Evolutionary conservation across 371 early-diverging fungal genomes (phyloP).

Genomic region (Mortierella sp.): DNA sequence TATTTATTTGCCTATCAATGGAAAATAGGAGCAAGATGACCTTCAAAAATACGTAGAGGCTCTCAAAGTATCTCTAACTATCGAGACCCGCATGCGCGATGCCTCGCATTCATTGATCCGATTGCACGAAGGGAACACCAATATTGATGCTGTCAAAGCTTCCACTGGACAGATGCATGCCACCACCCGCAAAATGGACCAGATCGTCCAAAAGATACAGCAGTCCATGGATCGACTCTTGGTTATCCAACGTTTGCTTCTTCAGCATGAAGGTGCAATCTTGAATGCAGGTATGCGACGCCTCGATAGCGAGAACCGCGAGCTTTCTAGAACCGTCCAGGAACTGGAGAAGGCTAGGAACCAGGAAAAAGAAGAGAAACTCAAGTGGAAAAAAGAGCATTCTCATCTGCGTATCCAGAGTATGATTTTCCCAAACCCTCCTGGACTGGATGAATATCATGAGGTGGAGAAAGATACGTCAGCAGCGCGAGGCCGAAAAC

Average conservation of each 20-base stretch:
- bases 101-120: conserved; percentile 46
- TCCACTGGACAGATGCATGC: conserved; percentile 40
- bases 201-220: conserved; percentile 39
- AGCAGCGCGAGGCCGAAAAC: conserved; percentile 8
- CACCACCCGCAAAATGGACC: conserved; percentile 54
- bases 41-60: conserved; percentile 34
- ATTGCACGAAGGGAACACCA: conserved; percentile 43
- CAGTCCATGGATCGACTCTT: conserved; percentile 40
- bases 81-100: conserved; percentile 53
- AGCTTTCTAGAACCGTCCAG: conserved; percentile 30
- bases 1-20: neutral
- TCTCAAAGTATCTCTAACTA: conserved; percentile 26
- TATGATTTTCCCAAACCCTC: conserved; percentile 52
- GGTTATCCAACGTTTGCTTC: conserved; percentile 36
- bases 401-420: conserved; percentile 52
- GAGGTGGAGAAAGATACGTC: conserved; percentile 1
- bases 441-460: conserved; percentile 28
- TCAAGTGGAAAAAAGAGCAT: conserved; percentile 53
- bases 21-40: conserved; percentile 39
- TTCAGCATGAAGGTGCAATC: conserved; percentile 50
- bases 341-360: conserved; percentile 42
- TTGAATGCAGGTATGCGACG: conserved; percentile 55
- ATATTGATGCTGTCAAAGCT: conserved; percentile 45
- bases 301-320: conserved; percentile 51
- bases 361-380: conserved; percentile 48